Conservation (phyloP, 1,284 basidiomycete species). For the Meripilus lineatus region DNA sequence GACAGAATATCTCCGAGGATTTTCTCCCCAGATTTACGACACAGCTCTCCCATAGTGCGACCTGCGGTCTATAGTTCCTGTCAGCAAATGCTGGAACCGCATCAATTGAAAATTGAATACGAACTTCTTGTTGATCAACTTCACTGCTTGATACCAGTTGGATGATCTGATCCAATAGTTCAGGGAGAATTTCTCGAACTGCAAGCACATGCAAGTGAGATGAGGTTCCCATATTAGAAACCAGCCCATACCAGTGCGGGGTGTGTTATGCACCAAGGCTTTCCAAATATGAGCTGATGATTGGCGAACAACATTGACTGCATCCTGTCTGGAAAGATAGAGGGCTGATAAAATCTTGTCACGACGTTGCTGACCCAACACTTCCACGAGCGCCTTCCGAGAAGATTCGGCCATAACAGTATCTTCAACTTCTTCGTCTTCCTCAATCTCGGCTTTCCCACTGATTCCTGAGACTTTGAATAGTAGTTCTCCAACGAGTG, state of each 20-base stretch:
- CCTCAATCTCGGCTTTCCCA: conserved; percentile 84
- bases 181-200: conserved; percentile 93
- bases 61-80: conserved; percentile 84
- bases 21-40: conserved; percentile 94
- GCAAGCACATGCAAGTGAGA: conserved; percentile 12
- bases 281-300: conserved; percentile 98
- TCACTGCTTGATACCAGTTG: conserved; percentile 75
- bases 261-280: conserved; percentile 90
- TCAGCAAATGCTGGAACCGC: conserved; percentile 4
- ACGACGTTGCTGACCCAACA: conserved; percentile 85
- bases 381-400: conserved; percentile 80
- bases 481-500: conserved; percentile 91
- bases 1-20: conserved; percentile 83
- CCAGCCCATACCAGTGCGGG: conserved; percentile 65
- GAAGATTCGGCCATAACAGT: conserved; percentile 71
- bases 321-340: conserved; percentile 93
- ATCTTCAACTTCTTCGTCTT: conserved; percentile 70
- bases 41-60: conserved; percentile 86
- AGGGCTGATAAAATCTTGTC: conserved; percentile 89
- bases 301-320: conserved; percentile 86
- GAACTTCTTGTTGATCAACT: conserved; percentile 87
- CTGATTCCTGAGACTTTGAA: conserved; percentile 99
- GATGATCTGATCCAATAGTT: conserved; percentile 78
- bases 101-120: conserved; percentile 5
- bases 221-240: neutral